These are phyloP conservation scores for Pleurozium schreberi DNA, from an alignment of 225 moss, liverwort and hornwort species.

Conservation along the genomic window DNA sequence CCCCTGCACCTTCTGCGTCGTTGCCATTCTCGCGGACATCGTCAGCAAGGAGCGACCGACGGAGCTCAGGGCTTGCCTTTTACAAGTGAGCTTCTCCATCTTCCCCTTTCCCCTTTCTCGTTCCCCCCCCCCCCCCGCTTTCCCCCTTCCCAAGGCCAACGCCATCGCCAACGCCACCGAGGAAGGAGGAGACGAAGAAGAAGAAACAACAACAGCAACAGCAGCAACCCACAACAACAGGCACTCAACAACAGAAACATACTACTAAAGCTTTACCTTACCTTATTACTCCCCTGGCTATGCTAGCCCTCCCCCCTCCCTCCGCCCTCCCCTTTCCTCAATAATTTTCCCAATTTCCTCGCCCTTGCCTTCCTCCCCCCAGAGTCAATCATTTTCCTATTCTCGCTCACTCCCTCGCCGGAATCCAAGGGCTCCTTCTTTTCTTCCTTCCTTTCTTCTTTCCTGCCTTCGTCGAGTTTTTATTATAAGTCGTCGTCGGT, in stretches of 20 bases:
- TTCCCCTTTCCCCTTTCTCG: no score
- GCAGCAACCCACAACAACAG: background rate
- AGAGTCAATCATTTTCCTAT: background rate
- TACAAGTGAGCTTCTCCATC: no score
- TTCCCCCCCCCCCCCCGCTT: no score
- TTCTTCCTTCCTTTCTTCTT: no score
- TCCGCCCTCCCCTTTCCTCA: background rate
- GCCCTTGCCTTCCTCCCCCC: background rate
- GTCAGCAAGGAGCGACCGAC: background rate
- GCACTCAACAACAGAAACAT: no score
- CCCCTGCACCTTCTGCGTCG: background rate
- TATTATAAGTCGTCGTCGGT: background rate
- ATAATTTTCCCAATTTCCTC: slow-evolving; percentile 9
- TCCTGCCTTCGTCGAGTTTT: background rate
- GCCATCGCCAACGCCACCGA: background rate
- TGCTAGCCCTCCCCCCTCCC: background rate
- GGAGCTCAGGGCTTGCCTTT: background rate
- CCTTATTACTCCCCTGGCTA: background rate
- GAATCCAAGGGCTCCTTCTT: background rate
- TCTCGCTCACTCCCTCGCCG: background rate
- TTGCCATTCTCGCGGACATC: background rate
- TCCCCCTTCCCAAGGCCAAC: background rate
- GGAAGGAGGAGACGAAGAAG: no score
- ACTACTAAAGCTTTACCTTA: no score
- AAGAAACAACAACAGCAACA: background rate